Base-by-base conservation (phyloP, 202 grass and related monocot genomes). In the Alloteropsis angusta region DNA sequence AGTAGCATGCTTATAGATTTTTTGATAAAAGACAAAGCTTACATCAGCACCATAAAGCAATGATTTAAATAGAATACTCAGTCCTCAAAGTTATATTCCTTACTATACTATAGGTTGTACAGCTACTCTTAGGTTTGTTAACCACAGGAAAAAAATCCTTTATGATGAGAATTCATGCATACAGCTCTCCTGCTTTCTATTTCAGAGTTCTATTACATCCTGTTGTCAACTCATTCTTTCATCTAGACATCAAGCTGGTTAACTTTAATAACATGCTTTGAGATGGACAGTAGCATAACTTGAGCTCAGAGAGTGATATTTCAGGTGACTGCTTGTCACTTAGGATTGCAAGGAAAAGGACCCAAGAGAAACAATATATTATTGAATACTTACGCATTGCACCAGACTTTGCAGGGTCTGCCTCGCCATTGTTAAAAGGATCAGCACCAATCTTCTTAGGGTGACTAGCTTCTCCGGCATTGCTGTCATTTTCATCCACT, bases 391-490 rank as follows among this genome's bases (percentile, higher is more conserved):
- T 89, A 95, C 92, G 65, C 92, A 93, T 90, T 79, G 96, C 92
- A 83, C 91, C 87, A 75, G 87, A 95, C 47, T 89, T 93, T 60
- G 80, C 84, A 82, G 92, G 92, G 42, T 98, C 95, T 41, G 17
- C 55, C 80, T 93, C 96, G 49, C 91, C 72, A 71, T 78, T 79
- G 71, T 95, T 88, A 86, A 98, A 98, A 76, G 81, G 90, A 73
- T 98, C 96, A 73, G 68, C 53, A 13, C 96, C 90, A 85, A 68
- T 71, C 61, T 92, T 83, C 74, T 82, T 88, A 83, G 60, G n/a
- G 45, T 76, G 77, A 68, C 42, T 75, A 80, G 73, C 76, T 87
- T 88, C 86, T 71, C 39, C 50, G 11, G 70, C 28, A 80, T 77
- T 68, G 55, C 58, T 80, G n/a, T 81, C 74, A 74, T 75, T 82